Percentiles rank a stretch among this genome's conserved stretches.
Conservation (phyloP, 1,284 basidiomycete species). For the Papiliotrema terrestris region DNA sequence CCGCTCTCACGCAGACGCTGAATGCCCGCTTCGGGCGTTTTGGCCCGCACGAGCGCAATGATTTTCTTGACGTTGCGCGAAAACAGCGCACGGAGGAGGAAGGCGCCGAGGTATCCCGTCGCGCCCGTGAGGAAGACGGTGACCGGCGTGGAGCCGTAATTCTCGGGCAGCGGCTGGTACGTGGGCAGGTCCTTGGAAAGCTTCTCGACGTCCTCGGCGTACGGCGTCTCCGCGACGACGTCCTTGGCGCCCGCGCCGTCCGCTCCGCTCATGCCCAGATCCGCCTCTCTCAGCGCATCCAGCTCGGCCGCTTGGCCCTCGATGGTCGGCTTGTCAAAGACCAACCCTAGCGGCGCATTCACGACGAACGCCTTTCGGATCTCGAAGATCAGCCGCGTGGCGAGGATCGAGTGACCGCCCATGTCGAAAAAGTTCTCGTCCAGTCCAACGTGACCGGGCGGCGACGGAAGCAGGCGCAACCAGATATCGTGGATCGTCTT, state of each 20-base stretch:
- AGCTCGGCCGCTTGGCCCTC: slow-evolving; percentile 73
- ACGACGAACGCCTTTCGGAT: slow-evolving; percentile 90
- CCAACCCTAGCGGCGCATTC: slow-evolving; percentile 84
- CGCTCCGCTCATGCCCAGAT: slow-evolving; percentile 65
- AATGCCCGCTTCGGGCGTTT: slow-evolving; percentile 62
- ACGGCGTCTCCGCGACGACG: slow-evolving; percentile 49
- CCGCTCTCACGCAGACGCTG: slow-evolving; percentile 71
- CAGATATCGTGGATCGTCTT: slow-evolving; percentile 77
- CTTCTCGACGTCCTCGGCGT: slow-evolving; percentile 73
- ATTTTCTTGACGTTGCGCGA: slow-evolving; percentile 72
- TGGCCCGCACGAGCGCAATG: slow-evolving; percentile 82
- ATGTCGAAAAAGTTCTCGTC: slow-evolving; percentile 99
- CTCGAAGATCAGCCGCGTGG: slow-evolving; percentile 94
- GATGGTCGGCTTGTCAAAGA: slow-evolving; percentile 91
- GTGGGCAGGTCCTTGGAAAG: slow-evolving; percentile 61
- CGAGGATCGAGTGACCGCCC: slow-evolving; percentile 97
- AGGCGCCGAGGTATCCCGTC: slow-evolving; percentile 95
- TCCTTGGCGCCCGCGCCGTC: slow-evolving; percentile 38
- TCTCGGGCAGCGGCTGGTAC: slow-evolving; percentile 58
- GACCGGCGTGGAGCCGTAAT: slow-evolving; percentile 58
- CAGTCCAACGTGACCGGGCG: slow-evolving; percentile 71
- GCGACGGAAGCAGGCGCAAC: slow-evolving; percentile 75
- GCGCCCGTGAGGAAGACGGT: slow-evolving; percentile 94
- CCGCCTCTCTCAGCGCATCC: slow-evolving; percentile 71
- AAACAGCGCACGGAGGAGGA: slow-evolving; percentile 81